Conservation (phyloP, 106 monocot genomes). For the Dioscorea alata region DNA sequence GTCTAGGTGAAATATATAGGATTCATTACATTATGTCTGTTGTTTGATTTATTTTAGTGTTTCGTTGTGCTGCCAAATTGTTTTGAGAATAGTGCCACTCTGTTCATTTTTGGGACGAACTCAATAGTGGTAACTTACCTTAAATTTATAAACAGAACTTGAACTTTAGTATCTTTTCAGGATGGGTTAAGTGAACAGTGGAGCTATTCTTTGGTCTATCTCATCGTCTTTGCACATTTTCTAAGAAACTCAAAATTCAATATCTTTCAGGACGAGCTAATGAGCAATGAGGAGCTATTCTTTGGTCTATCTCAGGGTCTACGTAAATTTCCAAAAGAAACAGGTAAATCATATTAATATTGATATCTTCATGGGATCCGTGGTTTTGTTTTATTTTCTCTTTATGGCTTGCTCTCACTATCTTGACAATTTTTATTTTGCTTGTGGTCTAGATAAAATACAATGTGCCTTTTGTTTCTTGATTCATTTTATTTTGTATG, state of each 20-base stretch:
- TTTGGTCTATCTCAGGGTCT: conserved; percentile 95
- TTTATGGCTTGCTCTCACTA: not conserved
- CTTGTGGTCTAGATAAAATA: conserved; percentile 57
- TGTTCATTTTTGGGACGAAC: no score
- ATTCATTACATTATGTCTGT: no score
- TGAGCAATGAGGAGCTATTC: conserved; percentile 91
- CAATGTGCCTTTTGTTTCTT: conserved; percentile 83
- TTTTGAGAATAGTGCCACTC: no score
- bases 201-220: conserved; percentile 91
- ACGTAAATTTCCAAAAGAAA: conserved; percentile 98
- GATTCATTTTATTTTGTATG: not conserved
- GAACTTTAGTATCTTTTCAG: conserved; percentile 17
- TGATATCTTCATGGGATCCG: no score
- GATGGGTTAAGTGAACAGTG: conserved; percentile 87
- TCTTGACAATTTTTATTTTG: not conserved
- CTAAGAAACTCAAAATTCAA: conserved; percentile 1
- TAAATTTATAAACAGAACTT: no score
- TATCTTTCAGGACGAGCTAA: conserved; percentile 71
- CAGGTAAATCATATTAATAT: conserved; percentile 34
- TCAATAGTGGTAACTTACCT: no score
- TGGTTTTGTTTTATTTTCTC: not conserved
- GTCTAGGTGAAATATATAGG: no score
- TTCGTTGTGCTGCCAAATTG: no score
- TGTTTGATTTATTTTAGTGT: no score
- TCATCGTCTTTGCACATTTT: conserved; percentile 91